These are phyloP conservation scores for Camellia lanceoleosa DNA, from an alignment of 148 eudicot species.

Conservation along the genomic window DNA sequence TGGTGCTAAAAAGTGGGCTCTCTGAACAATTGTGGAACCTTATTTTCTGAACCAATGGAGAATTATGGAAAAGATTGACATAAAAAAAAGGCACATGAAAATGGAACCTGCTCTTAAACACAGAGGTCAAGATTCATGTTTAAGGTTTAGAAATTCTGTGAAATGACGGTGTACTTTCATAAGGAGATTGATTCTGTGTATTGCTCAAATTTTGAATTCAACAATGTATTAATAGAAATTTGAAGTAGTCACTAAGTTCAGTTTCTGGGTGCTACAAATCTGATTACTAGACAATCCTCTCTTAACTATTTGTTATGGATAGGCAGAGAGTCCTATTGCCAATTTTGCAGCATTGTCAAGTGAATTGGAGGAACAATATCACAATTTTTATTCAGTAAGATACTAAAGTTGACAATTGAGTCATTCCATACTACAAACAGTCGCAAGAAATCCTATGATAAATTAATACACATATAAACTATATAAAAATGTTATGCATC, in stretches of 20 bases:
- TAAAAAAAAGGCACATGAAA: too few species aligned
- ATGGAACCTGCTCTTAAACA: neutral
- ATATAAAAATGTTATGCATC: too few species aligned
- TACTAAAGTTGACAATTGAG: too few species aligned
- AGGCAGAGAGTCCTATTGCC: neutral
- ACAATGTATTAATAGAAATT: neutral
- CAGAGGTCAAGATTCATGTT: neutral
- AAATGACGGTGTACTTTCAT: neutral
- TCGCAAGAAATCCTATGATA: too few species aligned
- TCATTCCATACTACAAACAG: too few species aligned
- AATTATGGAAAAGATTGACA: too few species aligned
- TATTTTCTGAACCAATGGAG: too few species aligned
- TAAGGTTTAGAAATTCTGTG: neutral
- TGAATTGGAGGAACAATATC: neutral
- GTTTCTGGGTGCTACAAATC: neutral
- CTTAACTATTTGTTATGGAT: neutral
- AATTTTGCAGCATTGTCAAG: neutral
- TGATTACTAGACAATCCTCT: neutral
- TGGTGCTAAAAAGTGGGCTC: neutral
- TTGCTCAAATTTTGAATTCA: neutral
- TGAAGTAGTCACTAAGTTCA: neutral
- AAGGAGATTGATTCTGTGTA: neutral
- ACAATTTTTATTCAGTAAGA: too few species aligned
- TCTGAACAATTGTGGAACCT: too few species aligned
- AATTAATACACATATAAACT: too few species aligned